Evolutionary conservation across 1,284 basidiomycete genomes (phyloP).

Genomic region (Puccinia triticina): DNA sequence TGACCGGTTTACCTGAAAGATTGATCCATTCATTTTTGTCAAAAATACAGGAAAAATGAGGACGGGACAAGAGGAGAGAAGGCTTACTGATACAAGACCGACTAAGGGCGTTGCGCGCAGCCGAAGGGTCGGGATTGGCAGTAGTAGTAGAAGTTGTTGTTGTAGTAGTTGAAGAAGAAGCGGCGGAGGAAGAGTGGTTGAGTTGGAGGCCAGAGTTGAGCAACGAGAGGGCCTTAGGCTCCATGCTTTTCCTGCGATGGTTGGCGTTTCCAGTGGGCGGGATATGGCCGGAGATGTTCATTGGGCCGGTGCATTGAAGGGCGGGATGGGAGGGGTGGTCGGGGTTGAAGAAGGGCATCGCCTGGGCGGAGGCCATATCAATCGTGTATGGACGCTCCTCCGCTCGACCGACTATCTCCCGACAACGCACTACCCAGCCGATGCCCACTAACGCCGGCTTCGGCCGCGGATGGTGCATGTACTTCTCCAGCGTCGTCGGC

Average conservation of each 20-base stretch:
- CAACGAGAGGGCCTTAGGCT: slow-evolving; percentile 44
- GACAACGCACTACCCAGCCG: slow-evolving; percentile 41
- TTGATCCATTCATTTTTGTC: background rate
- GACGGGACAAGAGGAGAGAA: background rate
- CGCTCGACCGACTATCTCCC: slow-evolving; percentile 20
- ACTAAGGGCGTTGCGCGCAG: background rate
- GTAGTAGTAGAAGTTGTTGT: background rate
- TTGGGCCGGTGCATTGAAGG: background rate
- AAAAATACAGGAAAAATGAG: background rate
- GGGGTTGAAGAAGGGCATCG: background rate
- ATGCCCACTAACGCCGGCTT: slow-evolving; percentile 40
- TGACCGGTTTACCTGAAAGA: background rate
- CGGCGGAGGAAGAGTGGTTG: background rate
- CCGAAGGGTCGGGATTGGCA: background rate
- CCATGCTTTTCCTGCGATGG: slow-evolving; percentile 50
- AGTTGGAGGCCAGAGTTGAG: slow-evolving; percentile 27
- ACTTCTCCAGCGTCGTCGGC: slow-evolving; percentile 66
- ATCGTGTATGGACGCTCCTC: slow-evolving; percentile 28
- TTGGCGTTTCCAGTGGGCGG: background rate
- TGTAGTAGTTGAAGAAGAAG: background rate
- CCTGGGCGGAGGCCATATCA: slow-evolving; percentile 1
- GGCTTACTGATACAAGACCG: slow-evolving; percentile 12
- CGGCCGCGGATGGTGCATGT: slow-evolving; percentile 33
- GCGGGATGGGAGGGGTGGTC: background rate
- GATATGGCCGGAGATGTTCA: background rate